These are phyloP conservation scores for Penicilliopsis zonata DNA, from an alignment of 495 filamentous ascomycete species.

Conservation along the genomic window DNA sequence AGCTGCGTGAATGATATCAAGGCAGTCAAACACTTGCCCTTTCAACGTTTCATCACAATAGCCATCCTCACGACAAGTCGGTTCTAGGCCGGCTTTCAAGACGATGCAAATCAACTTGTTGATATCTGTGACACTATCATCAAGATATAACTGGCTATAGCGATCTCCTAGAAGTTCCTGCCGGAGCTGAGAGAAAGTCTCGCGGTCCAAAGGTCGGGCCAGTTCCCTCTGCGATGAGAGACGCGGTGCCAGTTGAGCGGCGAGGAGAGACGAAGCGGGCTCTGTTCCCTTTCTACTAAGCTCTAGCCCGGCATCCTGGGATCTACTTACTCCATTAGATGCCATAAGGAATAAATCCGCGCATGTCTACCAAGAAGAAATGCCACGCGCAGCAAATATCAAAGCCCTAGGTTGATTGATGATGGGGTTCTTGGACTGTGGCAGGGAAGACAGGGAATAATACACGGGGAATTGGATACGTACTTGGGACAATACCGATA, in stretches of 20 bases:
- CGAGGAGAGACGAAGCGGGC: conserved; percentile 56
- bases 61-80: conserved; percentile 39
- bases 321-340: conserved; percentile 10
- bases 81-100: conserved; percentile 65
- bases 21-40: conserved; percentile 49
- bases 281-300: conserved; percentile 18
- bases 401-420: too few relatives aligned
- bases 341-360: conserved; percentile 15
- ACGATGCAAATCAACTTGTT: conserved; percentile 77
- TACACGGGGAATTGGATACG: too few relatives aligned
- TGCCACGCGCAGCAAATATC: too few relatives aligned
- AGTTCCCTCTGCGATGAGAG: conserved; percentile 29
- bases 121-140: conserved; percentile 61
- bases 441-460: too few relatives aligned
- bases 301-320: conserved; percentile 6
- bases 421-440: too few relatives aligned
- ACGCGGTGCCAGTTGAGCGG: conserved; percentile 46
- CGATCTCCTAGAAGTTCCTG: conserved; percentile 45
- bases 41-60: conserved; percentile 43
- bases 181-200: conserved; percentile 52
- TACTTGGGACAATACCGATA: too few relatives aligned
- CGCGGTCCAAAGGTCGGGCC: conserved; percentile 29
- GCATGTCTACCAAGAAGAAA: too few relatives aligned
- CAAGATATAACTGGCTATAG: conserved; percentile 30
- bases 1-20: conserved; percentile 59